Evolutionary conservation across 2,329 filamentous ascomycete species (phyloP), one percentile per base, ranked within the genome.

Genomic region (Phyllosticta ampelicida): DNA sequence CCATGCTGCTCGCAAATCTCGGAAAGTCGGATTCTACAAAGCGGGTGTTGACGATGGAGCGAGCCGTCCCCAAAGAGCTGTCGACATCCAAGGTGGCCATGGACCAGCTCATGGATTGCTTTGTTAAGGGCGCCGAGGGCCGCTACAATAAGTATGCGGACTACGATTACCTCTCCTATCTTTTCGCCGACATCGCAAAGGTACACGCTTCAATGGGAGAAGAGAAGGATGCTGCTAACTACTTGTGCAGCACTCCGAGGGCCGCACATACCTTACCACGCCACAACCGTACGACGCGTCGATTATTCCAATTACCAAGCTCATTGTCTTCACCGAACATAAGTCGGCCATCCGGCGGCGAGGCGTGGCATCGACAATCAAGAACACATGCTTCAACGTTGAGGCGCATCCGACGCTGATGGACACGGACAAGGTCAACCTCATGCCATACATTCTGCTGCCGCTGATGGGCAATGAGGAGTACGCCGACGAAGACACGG

Each of bases 351-450:
- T 96, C 56, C 83, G 94, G 60, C 81, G 94, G 57, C 89, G 90
- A 66, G 94, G 94, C n/a, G 91, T 96, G n/a, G 92, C 92, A 8
- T 90, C 86, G 61, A 94, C 90, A 9, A 90, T 99, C 70, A 97
- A 97, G 73, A 99, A 99, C 68, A 84, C 89, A 28, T 85, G 89
- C 6, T 97, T 99, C 68, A 87, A 95, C 66, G 74, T 92, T 5
- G 73, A 82, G 2, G 81, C 86, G 0, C 92, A 97, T 66, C 77
- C 82, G 0, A 75, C 79, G 1, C 85, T 96, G 56, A 74, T 96
- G 51, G 79, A 72, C 2, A 84, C 87, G 55, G 81, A 85, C 18
- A 84, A 85, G 48, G 84, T 91, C 54, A 86, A 95, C 65, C 80
- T 97, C 16, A 75, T 97, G 4, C 91, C 92, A 0, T 97, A 97